Base-by-base conservation (phyloP, 495 filamentous ascomycete genomes). In the Penicillium nucicola region DNA sequence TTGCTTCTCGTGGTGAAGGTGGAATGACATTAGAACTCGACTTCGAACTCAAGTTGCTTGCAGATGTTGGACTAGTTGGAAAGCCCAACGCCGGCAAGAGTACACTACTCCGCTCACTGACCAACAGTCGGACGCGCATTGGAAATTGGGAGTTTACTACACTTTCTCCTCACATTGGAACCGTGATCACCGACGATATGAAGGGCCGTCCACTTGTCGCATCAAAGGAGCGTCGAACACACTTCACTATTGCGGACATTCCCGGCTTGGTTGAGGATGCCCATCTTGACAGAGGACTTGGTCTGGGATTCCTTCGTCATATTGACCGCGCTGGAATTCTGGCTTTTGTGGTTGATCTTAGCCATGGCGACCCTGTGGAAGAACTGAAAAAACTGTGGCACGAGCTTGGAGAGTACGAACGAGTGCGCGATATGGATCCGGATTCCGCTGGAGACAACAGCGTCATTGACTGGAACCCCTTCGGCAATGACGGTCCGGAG, bases 71-170 rank as follows among this genome's bases (percentile, higher is more conserved):
- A 1, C 75, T 98, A 9, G 93, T 98, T 20, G 93, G 93, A 1
- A 80, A 96, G 42, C 95, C 93, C 0, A 98, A 98, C 65, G 93
- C 95, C 2, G 93, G 93, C 11, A 98, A 98, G 66, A 93, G 88
- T 63, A 97, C 95, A 0, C 78, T 98, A 7, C 80, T 97, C 5
- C 86, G 93, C 38, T 86, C 92, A 1, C 69, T 98, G 55, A 95
- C 81, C 55, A 85, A 88, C 56, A 91, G 88, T 67, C 83, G 89
- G 38, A 87, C 95, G 2, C 83, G 95, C 13, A 85, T 98, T 22
- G 93, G 93, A 18, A 82, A 89, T 61, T 98, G 93, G 93, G 93
- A 90, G 15, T 98, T 98, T 62, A 98, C 93, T 5, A 98, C 93
- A 0, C 76, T 98, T 5, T 85, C 88, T 35, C 93, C 93, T 1